Conservation (phyloP, 768 basidiomycete species). For the Rhizopogon sp. region DNA sequence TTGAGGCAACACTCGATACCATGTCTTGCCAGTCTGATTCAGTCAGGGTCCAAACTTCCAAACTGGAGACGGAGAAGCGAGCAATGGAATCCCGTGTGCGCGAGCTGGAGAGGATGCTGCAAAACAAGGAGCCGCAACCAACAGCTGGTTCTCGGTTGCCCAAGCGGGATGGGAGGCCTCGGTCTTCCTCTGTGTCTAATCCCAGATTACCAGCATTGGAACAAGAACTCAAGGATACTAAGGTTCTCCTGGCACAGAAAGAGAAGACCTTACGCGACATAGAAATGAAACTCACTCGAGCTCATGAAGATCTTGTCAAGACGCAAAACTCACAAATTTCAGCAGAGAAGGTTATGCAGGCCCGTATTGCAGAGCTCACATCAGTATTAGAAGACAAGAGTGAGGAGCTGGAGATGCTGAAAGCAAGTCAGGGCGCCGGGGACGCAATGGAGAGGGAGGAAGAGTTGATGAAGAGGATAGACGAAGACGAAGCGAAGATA, state of each 20-base stretch:
- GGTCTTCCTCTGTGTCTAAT: slow-evolving; percentile 57
- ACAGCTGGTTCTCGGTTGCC: slow-evolving; percentile 24
- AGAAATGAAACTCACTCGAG: slow-evolving; percentile 44
- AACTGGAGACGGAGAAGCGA: slow-evolving; percentile 53
- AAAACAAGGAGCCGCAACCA: slow-evolving; percentile 30
- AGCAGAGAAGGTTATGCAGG: slow-evolving; percentile 39
- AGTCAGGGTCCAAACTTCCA: slow-evolving; percentile 34
- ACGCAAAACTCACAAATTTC: slow-evolving; percentile 59
- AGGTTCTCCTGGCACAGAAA: slow-evolving; percentile 37
- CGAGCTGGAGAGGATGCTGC: slow-evolving; percentile 45
- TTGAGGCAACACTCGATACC: slow-evolving; percentile 52
- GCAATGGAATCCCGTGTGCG: slow-evolving; percentile 52
- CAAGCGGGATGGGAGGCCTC: slow-evolving; percentile 36
- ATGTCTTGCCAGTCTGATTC: slow-evolving; percentile 50
- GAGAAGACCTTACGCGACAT: slow-evolving; percentile 37
- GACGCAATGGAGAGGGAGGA: slow-evolving; percentile 48
- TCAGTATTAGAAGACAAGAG: slow-evolving; percentile 48
- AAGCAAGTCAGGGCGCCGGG: slow-evolving; percentile 29
- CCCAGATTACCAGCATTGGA: slow-evolving; percentile 47
- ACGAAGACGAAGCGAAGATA: slow-evolving; percentile 70
- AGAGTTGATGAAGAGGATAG: slow-evolving; percentile 58
- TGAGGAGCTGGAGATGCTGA: slow-evolving; percentile 49
- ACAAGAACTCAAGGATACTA: slow-evolving; percentile 48
- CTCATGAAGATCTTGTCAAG: slow-evolving; percentile 44
- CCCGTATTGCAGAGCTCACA: slow-evolving; percentile 40